phyloP scores from a whole-genome alignment of 148 eudicot species.

The Chenopodium formosanum region DNA sequence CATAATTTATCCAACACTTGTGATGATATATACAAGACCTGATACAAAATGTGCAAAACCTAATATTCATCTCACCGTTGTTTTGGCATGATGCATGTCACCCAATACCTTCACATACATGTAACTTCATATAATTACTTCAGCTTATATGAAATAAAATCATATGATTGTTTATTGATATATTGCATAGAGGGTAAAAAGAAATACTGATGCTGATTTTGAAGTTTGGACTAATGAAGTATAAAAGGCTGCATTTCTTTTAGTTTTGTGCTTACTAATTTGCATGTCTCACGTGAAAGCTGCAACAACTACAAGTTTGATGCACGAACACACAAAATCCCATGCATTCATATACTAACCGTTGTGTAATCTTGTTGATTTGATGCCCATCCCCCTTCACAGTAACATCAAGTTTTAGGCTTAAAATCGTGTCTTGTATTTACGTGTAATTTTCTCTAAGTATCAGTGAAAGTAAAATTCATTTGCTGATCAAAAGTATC shows the following conservation, averaged over 20 bases:
- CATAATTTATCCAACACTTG: too few species aligned
- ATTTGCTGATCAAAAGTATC: constrained; percentile 13
- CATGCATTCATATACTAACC: neutral
- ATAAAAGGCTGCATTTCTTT: neutral
- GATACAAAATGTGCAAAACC: too few species aligned
- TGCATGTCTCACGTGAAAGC: neutral
- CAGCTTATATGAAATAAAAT: neutral
- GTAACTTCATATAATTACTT: neutral
- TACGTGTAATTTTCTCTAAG: neutral
- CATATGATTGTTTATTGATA: neutral
- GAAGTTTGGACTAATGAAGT: neutral
- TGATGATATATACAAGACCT: too few species aligned
- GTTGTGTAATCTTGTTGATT: neutral
- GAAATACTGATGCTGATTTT: neutral
- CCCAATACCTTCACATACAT: neutral
- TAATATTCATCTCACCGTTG: too few species aligned
- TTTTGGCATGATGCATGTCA: too few species aligned
- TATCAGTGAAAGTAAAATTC: neutral
- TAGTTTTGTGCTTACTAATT: neutral
- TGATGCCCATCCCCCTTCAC: neutral
- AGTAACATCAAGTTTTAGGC: neutral
- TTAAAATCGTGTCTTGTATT: too few species aligned
- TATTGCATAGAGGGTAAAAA: neutral
- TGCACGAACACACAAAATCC: neutral
- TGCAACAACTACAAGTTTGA: neutral